Evolutionary conservation across 1,284 basidiomycete genomes (phyloP).

Genomic region (Sporisorium graminicola): DNA sequence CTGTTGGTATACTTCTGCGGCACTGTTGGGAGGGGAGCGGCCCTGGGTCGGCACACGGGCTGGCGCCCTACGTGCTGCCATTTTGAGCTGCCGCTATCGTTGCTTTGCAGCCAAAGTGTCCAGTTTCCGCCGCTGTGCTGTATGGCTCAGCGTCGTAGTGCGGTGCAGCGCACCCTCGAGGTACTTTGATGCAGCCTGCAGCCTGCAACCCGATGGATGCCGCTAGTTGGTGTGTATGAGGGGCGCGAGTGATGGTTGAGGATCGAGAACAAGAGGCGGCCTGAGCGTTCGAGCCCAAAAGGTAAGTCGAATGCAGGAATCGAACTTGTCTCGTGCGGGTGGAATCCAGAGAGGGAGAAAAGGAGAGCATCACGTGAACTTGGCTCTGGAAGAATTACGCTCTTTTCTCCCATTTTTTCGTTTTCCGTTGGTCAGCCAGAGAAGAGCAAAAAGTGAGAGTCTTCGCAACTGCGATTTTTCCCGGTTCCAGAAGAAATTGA

Average conservation of each 20-base stretch:
- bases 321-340: slow-evolving; percentile 30
- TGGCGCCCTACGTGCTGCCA: slow-evolving; percentile 45
- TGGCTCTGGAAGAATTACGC: not conserved
- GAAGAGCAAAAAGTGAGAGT: not conserved
- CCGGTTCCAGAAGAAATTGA: slow-evolving; percentile 8
- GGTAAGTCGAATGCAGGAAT: no score
- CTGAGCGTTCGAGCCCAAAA: slow-evolving; percentile 3
- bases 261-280: not conserved
- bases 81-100: not conserved
- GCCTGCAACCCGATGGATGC: not conserved
- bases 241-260: not conserved
- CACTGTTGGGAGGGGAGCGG: slow-evolving; percentile 27
- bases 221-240: not conserved
- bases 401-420: not conserved
- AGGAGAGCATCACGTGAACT: slow-evolving; percentile 44
- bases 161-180: not conserved
- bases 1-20: slow-evolving; percentile 36
- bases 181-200: not conserved
- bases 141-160: not conserved
- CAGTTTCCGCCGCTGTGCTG: not conserved
- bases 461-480: not conserved
- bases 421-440: not conserved
- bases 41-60: slow-evolving; percentile 36
- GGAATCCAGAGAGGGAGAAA: not conserved
- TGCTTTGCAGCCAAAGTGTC: no score